Percentiles rank a stretch among this genome's conserved stretches.
Evolutionary conservation across 208 protist species (phyloP).

Genomic region (Vickermania ingenoplastis): DNA sequence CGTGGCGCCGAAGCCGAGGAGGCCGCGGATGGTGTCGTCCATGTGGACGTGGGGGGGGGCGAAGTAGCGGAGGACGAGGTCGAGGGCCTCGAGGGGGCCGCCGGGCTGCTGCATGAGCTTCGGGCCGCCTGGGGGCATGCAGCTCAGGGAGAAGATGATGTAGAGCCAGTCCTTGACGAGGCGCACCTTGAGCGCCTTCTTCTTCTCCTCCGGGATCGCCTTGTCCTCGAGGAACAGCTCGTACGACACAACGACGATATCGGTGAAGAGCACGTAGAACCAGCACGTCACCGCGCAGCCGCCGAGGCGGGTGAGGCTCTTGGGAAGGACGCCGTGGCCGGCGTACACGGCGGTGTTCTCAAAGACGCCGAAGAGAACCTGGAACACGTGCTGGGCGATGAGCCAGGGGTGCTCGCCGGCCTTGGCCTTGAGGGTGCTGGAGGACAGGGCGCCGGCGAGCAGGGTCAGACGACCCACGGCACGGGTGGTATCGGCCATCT

Average conservation of each 20-base stretch:
- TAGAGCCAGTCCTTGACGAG: conserved; percentile 76
- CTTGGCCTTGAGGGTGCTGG: conserved; percentile 40
- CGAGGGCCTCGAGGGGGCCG: conserved; percentile 60
- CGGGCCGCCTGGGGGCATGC: conserved; percentile 64
- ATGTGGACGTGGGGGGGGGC: conserved; percentile 58
- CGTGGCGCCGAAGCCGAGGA: conserved; percentile 65
- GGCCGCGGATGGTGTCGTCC: conserved; percentile 60
- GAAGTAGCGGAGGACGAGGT: conserved; percentile 55
- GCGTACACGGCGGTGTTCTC: conserved; percentile 77
- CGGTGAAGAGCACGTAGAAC: conserved; percentile 75
- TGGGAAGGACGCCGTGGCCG: conserved; percentile 48
- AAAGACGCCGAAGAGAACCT: conserved; percentile 75
- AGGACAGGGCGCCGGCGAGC: conserved; percentile 61
- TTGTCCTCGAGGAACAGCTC: conserved; percentile 38
- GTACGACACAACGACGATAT: conserved; percentile 60
- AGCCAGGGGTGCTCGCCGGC: conserved; percentile 46
- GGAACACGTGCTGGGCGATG: conserved; percentile 63
- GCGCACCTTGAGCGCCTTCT: conserved; percentile 55
- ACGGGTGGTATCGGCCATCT: conserved; percentile 78
- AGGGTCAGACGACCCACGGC: conserved; percentile 78
- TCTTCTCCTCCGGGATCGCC: conserved; percentile 57
- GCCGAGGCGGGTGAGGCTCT: conserved; percentile 40
- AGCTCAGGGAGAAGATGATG: conserved; percentile 72
- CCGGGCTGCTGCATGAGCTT: conserved; percentile 56
- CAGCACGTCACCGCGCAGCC: conserved; percentile 74